A percentile compares a stretch with the other conserved stretches of the same genome.
Evolutionary conservation across 176 grass and related monocot species (phyloP).

Genomic region (Oryza brachyantha): DNA sequence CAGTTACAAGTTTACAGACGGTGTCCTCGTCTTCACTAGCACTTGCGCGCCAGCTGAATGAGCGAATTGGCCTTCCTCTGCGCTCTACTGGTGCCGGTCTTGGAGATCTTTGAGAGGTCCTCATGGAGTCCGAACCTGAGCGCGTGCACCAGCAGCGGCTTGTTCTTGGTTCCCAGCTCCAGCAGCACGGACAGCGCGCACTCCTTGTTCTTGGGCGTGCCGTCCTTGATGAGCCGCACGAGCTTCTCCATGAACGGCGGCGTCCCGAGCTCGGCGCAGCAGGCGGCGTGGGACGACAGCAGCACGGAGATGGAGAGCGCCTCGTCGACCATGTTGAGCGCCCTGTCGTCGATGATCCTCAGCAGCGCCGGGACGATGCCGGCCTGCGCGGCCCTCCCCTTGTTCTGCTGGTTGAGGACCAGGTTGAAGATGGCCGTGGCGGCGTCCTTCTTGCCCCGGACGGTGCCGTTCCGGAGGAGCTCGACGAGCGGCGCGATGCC

Average conservation of each 20-base stretch:
- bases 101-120: constrained; percentile 45
- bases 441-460: constrained; percentile 70
- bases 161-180: constrained; percentile 53
- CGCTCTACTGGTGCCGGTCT: constrained; percentile 57
- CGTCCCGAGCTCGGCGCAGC: constrained; percentile 39
- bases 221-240: constrained; percentile 58
- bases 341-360: constrained; percentile 40
- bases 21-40: constrained; percentile 5
- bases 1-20: background rate
- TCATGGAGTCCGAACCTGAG: constrained; percentile 47
- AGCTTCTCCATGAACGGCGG: constrained; percentile 49
- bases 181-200: constrained; percentile 66
- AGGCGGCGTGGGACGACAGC: constrained; percentile 44
- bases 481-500: constrained; percentile 61
- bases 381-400: constrained; percentile 42
- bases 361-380: constrained; percentile 38
- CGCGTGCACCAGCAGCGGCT: constrained; percentile 47
- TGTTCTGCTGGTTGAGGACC: constrained; percentile 54
- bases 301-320: constrained; percentile 66
- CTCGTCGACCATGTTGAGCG: constrained; percentile 63
- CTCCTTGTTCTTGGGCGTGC: constrained; percentile 78
- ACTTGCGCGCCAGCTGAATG: constrained; percentile 53
- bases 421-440: constrained; percentile 76
- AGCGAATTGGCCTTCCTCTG: constrained; percentile 72
- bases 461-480: constrained; percentile 50